Conservation (phyloP, 2,329 filamentous ascomycete genomes). For the Clonostachys solani region DNA sequence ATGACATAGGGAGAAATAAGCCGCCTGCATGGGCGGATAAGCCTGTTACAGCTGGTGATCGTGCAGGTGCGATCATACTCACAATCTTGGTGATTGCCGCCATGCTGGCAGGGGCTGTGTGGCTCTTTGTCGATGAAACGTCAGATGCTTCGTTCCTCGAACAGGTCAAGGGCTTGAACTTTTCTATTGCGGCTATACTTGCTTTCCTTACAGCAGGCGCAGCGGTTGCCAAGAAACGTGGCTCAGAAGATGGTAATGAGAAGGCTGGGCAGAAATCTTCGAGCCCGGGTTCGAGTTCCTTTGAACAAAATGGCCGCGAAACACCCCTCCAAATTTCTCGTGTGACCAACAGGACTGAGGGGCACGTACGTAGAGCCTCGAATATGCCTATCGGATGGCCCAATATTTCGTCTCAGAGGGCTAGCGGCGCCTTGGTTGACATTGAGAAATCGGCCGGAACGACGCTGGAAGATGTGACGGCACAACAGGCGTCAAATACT, state of each 20-base stretch:
- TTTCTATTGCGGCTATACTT: background rate
- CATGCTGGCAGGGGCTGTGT: conserved; percentile 47
- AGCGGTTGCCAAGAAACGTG: conserved; percentile 16
- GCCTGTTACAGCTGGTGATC: conserved; percentile 51
- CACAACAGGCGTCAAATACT: no score
- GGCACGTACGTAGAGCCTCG: conserved; percentile 17
- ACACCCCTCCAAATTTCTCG: background rate
- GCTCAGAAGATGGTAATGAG: background rate
- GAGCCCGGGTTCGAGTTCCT: background rate
- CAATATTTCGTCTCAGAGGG: conserved; percentile 19
- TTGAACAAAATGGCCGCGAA: background rate
- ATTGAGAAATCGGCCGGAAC: background rate
- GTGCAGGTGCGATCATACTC: conserved; percentile 61
- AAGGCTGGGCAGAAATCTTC: background rate
- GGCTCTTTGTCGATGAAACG: conserved; percentile 44
- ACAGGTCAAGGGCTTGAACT: conserved; percentile 10
- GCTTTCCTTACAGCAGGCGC: conserved; percentile 3
- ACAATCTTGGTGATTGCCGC: conserved; percentile 54
- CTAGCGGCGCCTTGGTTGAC: conserved; percentile 5
- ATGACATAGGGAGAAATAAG: conserved; percentile 34
- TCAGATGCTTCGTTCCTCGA: conserved; percentile 22
- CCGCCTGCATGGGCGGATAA: conserved; percentile 14
- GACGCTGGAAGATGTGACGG: no score
- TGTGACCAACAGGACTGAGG: background rate
- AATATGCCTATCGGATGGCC: conserved; percentile 32